phyloP scores from a whole-genome alignment of 169 alveolate genomes.

The Eimeria falciformis region DNA sequence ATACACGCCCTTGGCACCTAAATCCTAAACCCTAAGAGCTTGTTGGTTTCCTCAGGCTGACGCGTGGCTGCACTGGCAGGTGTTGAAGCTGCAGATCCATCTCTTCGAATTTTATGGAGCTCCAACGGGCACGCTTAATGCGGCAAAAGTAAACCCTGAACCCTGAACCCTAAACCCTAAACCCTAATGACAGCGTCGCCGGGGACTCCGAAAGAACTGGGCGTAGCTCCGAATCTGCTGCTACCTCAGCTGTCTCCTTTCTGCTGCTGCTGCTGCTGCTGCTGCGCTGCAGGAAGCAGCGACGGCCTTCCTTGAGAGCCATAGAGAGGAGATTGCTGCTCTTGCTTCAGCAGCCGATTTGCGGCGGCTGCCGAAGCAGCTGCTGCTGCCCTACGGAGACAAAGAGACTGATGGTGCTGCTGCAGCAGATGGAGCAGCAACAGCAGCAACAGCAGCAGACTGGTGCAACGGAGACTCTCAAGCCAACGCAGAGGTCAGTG shows the following conservation, averaged over 20 bases:
- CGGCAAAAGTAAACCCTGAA: conserved; percentile 32
- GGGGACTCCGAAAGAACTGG: background rate
- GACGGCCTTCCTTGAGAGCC: conserved; percentile 22
- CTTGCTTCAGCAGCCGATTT: conserved; percentile 43
- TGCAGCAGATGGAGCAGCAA: conserved; percentile 6
- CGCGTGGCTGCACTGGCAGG: conserved; percentile 63
- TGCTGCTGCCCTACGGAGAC: conserved; percentile 72
- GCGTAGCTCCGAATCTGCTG: background rate
- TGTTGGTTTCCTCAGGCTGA: conserved; percentile 18
- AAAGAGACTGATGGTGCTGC: conserved; percentile 46
- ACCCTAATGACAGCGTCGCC: background rate
- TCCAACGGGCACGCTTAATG: conserved; percentile 35
- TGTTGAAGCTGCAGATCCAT: conserved; percentile 60
- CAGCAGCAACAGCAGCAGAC: conserved; percentile 47
- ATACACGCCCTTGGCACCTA: background rate
- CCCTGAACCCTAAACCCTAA: conserved; percentile 23
- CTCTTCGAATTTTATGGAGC: conserved; percentile 34
- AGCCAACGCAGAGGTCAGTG: conserved; percentile 66
- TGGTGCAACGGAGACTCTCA: conserved; percentile 60
- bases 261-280: conserved; percentile 53
- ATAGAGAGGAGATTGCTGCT: conserved; percentile 24
- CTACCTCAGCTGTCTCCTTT: background rate
- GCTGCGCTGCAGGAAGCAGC: conserved; percentile 49
- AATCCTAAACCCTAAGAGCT: background rate
- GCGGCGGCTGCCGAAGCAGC: conserved; percentile 57